Evolutionary conservation across 345 rosid species (phyloP).

Genomic region (Chamaenerion angustifolium): DNA sequence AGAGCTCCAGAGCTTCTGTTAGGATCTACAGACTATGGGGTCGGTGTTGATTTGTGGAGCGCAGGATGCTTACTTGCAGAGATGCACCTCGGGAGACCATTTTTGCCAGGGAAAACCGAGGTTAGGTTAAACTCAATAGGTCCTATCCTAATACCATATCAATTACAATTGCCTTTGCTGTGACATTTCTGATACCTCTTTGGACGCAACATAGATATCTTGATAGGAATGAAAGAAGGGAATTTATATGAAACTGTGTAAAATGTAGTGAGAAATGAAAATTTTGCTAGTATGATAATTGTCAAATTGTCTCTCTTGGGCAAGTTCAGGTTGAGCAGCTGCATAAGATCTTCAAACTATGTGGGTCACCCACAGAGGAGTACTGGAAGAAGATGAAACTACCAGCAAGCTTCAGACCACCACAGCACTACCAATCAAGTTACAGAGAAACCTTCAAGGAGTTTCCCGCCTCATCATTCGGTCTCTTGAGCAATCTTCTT

Average conservation of each 20-base stretch:
- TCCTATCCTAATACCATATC: too few species aligned
- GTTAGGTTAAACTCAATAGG: slow-evolving; percentile 10
- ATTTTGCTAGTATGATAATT: too few species aligned
- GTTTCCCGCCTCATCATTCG: slow-evolving; percentile 43
- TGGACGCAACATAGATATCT: too few species aligned
- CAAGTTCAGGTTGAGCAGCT: slow-evolving; percentile 67
- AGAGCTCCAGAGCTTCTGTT: slow-evolving; percentile 78
- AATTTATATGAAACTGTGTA: too few species aligned
- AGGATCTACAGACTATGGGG: slow-evolving; percentile 75
- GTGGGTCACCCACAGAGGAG: slow-evolving; percentile 73
- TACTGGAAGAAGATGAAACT: slow-evolving; percentile 69
- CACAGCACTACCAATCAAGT: slow-evolving; percentile 54
- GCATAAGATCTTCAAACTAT: slow-evolving; percentile 77
- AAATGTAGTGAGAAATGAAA: too few species aligned
- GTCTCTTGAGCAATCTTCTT: slow-evolving; percentile 43
- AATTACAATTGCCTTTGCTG: too few species aligned
- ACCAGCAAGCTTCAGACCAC: slow-evolving; percentile 55
- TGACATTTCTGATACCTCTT: too few species aligned
- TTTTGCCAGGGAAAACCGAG: slow-evolving; percentile 89
- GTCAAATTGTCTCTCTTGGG: too few species aligned
- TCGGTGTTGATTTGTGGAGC: slow-evolving; percentile 80
- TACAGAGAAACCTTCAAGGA: slow-evolving; percentile 47
- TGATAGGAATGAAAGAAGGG: too few species aligned
- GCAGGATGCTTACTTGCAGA: slow-evolving; percentile 78
- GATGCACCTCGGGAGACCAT: slow-evolving; percentile 64